phyloP scores from a whole-genome alignment of 768 basidiomycete species.

The Tephrocybe rancida region DNA sequence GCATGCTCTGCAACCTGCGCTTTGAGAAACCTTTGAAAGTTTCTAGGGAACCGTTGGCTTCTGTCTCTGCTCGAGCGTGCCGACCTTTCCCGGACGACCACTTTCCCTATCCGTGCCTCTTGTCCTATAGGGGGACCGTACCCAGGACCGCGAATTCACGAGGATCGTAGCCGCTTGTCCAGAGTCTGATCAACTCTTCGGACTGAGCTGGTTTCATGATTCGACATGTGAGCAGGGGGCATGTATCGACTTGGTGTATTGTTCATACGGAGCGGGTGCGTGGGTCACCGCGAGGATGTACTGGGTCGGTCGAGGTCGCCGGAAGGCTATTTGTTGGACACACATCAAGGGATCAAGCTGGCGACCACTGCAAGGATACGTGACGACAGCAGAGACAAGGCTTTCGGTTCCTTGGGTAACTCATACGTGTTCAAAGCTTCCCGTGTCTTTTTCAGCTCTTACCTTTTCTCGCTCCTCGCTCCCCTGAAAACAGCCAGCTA shows the following conservation, averaged over 20 bases:
- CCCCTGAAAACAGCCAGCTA: conserved; percentile 48
- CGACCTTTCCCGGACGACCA: conserved; percentile 19
- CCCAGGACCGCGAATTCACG: conserved; percentile 1
- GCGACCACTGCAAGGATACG: conserved; percentile 6
- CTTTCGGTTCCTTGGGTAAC: conserved; percentile 38
- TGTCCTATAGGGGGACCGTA: neutral
- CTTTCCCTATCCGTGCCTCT: conserved; percentile 26
- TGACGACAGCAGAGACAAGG: conserved; percentile 41
- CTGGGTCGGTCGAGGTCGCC: neutral
- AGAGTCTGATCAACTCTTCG: conserved; percentile 15
- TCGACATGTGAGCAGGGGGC: neutral
- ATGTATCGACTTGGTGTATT: neutral
- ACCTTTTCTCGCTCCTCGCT: conserved; percentile 39
- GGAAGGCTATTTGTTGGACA: neutral
- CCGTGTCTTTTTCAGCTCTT: conserved; percentile 34
- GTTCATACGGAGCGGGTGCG: conserved; percentile 8
- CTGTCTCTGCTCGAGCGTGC: conserved; percentile 41
- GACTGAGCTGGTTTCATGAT: conserved; percentile 8
- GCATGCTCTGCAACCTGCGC: conserved; percentile 22
- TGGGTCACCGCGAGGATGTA: conserved; percentile 8
- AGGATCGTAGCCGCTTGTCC: neutral
- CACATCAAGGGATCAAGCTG: conserved; percentile 16
- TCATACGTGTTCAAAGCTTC: conserved; percentile 28
- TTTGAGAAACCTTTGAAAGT: conserved; percentile 35
- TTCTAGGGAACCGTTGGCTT: conserved; percentile 42